Conservation (phyloP, 345 rosid species). For the Mallotus nudiflorus region DNA sequence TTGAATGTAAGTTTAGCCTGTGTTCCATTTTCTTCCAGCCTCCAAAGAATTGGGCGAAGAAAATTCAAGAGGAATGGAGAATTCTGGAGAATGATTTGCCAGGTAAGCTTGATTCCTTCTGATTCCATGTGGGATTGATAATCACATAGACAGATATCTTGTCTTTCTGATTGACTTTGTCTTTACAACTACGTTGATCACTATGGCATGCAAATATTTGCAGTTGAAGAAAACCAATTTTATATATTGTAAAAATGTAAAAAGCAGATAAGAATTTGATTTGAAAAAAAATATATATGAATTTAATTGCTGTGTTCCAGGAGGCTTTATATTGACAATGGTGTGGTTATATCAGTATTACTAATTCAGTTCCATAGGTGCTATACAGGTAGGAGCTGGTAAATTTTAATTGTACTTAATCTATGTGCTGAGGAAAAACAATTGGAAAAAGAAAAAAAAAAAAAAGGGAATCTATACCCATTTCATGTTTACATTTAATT, state of each 20-base stretch:
- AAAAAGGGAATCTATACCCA: background rate
- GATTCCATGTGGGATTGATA: background rate
- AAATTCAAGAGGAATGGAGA: constrained; percentile 88
- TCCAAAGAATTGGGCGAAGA: constrained; percentile 64
- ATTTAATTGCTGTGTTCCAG: background rate
- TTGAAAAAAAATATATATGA: background rate
- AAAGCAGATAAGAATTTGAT: background rate
- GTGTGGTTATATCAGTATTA: too few relatives aligned
- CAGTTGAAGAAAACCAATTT: background rate
- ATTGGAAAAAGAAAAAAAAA: background rate
- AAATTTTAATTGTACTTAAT: too few relatives aligned
- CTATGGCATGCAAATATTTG: background rate
- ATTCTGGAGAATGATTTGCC: constrained; percentile 87
- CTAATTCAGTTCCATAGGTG: background rate
- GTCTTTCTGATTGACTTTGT: background rate
- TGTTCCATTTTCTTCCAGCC: constrained; percentile 39
- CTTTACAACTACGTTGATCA: background rate
- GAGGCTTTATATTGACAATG: background rate
- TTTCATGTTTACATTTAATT: background rate
- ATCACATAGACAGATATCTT: background rate
- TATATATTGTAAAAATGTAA: background rate
- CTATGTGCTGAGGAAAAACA: too few relatives aligned
- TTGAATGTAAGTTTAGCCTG: background rate
- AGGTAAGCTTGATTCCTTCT: constrained; percentile 39
- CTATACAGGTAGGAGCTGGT: background rate